Base-by-base conservation (phyloP, 2,329 filamentous ascomycete genomes). In the Penicillium palitans region DNA sequence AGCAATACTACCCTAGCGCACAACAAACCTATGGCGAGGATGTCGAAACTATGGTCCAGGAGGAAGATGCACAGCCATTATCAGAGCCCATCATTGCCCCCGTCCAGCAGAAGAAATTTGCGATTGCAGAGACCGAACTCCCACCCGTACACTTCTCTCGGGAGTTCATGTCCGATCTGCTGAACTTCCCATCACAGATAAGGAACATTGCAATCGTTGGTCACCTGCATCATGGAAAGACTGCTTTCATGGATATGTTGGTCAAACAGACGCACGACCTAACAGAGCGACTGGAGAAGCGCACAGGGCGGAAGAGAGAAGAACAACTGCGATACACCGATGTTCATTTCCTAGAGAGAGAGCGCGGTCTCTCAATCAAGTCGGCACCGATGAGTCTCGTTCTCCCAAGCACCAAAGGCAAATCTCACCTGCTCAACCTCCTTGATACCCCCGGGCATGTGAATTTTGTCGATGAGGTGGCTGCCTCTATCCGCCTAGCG, bases 1-100 rank as follows among this genome's bases (percentile, higher is more conserved):
- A 99, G 77, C 95, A 98, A 74, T 99, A 99, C 77, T 99, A 99
- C 73, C 95, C 95, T 31, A 96, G 93, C n/a, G 95, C 95, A 57
- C 88, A 93, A 72, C 95, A 99, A 76, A 88, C 96, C 42, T 99
- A 98, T 74, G 95, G 95, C 52, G 84, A 87, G 68, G 93, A 95
- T 77, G 95, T 99, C 68, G 95, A 99, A 78, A 95, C 93, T 1
- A 80, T 96, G 76, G 93, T 99, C 39, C 90, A 98, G 72, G 95
- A 99, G 76, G 95, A 98, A 79, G 95, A 99, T 80, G 90, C 93
- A 59, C 95, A 99, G 75, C 90, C 93, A 47, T 83, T 99, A 61
- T 87, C 90, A 31, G 87, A 97, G 70, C 95, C 95, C 33, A 98
- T 99, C 61, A 90, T 99, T 72, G 92, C 90, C 52, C 95, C 95